Percentiles rank a stretch among this genome's conserved stretches.
Conservation (phyloP, 1,284 basidiomycete species). For the Bondarzewia mesenterica region DNA sequence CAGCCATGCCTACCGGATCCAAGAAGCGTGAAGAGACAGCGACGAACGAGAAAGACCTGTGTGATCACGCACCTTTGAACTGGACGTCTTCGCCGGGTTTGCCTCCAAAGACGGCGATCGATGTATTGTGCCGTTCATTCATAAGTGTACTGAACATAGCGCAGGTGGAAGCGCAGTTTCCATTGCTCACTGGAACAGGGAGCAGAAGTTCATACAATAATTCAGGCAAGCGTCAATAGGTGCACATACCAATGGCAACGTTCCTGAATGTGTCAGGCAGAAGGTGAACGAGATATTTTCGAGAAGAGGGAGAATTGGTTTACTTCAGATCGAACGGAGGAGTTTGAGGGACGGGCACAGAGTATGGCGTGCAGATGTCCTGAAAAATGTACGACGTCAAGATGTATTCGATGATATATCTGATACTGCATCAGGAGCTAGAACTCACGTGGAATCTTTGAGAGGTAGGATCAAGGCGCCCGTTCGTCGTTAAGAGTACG, state of each 20-base stretch:
- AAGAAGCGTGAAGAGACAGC: not conserved
- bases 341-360: conserved; percentile 23
- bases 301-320: not conserved
- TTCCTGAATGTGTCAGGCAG: conserved; percentile 26
- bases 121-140: conserved; percentile 49
- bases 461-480: conserved; percentile 40
- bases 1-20: not conserved
- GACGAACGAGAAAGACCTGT: not conserved
- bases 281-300: not conserved
- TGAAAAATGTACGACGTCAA: no score
- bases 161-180: conserved; percentile 57
- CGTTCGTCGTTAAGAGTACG: conserved; percentile 38
- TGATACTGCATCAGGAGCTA: not conserved
- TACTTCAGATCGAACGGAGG: conserved; percentile 9
- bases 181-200: conserved; percentile 36
- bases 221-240: not conserved
- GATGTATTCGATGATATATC: no score
- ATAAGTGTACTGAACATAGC: conserved; percentile 59
- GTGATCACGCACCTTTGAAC: conserved; percentile 38
- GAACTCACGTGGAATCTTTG: conserved; percentile 35
- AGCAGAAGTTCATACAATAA: not conserved
- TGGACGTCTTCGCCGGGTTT: conserved; percentile 45
- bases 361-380: not conserved
- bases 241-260: conserved; percentile 39
- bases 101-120: conserved; percentile 52